These are phyloP conservation scores for Phylloporus rhodoxanthus DNA, from an alignment of 768 basidiomycete species.

Conservation along the genomic window DNA sequence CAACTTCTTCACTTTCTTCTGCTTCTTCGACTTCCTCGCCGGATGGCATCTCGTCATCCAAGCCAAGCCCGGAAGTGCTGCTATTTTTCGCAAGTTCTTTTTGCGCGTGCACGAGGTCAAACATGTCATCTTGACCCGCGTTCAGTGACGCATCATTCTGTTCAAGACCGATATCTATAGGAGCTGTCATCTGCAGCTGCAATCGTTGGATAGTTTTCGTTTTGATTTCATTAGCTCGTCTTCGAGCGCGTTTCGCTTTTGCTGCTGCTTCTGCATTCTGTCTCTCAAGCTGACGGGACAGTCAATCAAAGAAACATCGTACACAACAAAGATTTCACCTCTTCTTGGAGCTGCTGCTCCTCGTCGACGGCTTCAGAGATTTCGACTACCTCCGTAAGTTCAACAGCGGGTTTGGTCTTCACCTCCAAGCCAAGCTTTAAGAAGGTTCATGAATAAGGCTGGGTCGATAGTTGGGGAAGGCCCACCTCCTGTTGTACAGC, in stretches of 20 bases:
- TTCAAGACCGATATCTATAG: constrained; percentile 91
- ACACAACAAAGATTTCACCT: constrained; percentile 47
- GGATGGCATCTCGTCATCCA: constrained; percentile 38
- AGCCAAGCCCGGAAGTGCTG: constrained; percentile 34
- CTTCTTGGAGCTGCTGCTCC: constrained; percentile 83
- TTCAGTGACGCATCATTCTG: constrained; percentile 68
- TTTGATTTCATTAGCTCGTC: constrained; percentile 85
- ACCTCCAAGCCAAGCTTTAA: constrained; percentile 76
- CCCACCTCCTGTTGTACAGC: constrained; percentile 81
- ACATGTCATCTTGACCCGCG: constrained; percentile 80
- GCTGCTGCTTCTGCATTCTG: constrained; percentile 71
- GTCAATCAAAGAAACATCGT: constrained; percentile 2
- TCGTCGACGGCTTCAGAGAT: constrained; percentile 70
- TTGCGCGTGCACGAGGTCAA: constrained; percentile 71
- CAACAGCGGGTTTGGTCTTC: constrained; percentile 67
- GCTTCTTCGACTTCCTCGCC: constrained; percentile 36
- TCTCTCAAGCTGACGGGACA: constrained; percentile 61
- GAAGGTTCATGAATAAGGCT: constrained; percentile 3
- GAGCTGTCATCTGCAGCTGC: constrained; percentile 96
- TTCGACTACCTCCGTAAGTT: constrained; percentile 67
- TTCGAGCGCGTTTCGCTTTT: constrained; percentile 71
- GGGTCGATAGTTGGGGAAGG: not conserved
- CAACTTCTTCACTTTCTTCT: constrained; percentile 41
- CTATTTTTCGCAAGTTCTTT: constrained; percentile 37
- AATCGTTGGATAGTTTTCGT: constrained; percentile 85